Conservation (phyloP, 2,329 filamentous ascomycete species). For the Aspergillus jensenii region DNA sequence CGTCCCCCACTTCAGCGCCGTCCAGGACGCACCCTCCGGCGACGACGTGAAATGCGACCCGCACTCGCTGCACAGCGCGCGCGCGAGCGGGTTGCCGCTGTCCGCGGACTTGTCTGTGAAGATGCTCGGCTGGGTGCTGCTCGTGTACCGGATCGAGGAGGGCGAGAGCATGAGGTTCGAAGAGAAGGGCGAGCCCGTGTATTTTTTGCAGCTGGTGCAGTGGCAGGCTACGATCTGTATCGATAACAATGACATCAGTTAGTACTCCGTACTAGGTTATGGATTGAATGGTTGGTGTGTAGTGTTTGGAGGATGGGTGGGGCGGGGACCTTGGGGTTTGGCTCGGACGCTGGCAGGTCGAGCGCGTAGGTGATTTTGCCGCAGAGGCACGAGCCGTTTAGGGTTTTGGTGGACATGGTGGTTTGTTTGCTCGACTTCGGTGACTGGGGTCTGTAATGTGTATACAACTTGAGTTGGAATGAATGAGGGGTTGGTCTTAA, state of each 20-base stretch:
- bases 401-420: slow-evolving; percentile 15
- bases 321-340: slow-evolving; percentile 18
- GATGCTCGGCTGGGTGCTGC: slow-evolving; percentile 18
- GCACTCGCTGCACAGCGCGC: slow-evolving; percentile 25
- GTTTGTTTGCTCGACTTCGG: neutral
- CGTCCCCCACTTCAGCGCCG: slow-evolving; percentile 24
- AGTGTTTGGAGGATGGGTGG: neutral
- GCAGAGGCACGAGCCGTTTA: slow-evolving; percentile 11
- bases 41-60: slow-evolving; percentile 21
- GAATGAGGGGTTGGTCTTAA: neutral
- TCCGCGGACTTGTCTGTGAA: slow-evolving; percentile 16
- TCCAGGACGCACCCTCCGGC: slow-evolving; percentile 3
- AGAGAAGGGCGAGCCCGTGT: slow-evolving; percentile 26
- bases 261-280: neutral
- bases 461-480: neutral
- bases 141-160: slow-evolving; percentile 16
- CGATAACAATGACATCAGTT: neutral
- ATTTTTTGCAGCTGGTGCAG: slow-evolving; percentile 27
- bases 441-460: neutral
- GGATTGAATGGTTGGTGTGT: neutral
- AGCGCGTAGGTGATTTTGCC: slow-evolving; percentile 12
- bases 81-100: slow-evolving; percentile 11
- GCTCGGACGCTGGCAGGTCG: slow-evolving; percentile 14
- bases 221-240: slow-evolving; percentile 23
- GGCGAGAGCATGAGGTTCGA: slow-evolving; percentile 22